A percentile compares a stretch with the other conserved stretches of the same genome.
These are phyloP conservation scores for Saccharomycopsis sp. DNA, from an alignment of 805 yeast species.

Conservation along the genomic window DNA sequence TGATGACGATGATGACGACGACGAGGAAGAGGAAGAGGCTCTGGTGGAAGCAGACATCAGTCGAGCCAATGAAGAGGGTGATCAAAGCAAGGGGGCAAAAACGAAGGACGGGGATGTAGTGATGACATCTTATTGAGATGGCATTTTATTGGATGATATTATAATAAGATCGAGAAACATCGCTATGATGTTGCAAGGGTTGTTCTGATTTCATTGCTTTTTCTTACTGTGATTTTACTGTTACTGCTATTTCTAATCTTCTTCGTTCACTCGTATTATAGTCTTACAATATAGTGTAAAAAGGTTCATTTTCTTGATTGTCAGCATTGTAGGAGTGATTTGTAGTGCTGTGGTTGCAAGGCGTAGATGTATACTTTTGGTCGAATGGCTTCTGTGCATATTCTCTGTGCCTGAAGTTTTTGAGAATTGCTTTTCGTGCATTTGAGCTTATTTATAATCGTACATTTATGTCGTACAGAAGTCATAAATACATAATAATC, in stretches of 20 bases:
- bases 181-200: too few species aligned
- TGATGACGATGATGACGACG: constrained; percentile 28
- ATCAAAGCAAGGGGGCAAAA: background rate
- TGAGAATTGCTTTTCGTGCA: too few species aligned
- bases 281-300: background rate
- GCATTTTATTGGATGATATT: too few species aligned
- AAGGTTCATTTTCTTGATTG: background rate
- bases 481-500: too few species aligned
- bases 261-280: background rate
- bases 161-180: too few species aligned
- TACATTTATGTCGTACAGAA: too few species aligned
- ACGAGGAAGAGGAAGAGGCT: constrained; percentile 11
- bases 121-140: background rate
- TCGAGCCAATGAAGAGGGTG: constrained; percentile 1
- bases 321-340: too few species aligned
- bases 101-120: background rate
- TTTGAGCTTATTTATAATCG: too few species aligned
- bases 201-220: background rate
- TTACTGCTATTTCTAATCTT: background rate
- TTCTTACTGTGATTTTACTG: background rate
- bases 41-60: constrained; percentile 8
- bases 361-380: too few species aligned
- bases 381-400: too few species aligned
- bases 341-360: too few species aligned
- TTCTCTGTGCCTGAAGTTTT: too few species aligned